Conservation (phyloP, 306 rosid genomes). For the Pueraria montana region DNA sequence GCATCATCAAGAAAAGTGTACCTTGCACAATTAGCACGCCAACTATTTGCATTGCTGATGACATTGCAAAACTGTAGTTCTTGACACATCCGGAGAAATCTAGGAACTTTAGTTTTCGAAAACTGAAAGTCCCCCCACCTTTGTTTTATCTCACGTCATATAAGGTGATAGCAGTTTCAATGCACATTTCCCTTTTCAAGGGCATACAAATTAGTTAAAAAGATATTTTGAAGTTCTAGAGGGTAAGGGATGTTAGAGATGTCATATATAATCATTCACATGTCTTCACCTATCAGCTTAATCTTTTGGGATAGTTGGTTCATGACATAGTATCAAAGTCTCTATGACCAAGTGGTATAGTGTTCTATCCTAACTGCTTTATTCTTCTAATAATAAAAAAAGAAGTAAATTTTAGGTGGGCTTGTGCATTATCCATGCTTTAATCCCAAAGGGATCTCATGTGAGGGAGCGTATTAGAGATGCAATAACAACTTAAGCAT, state of each 20-base stretch:
- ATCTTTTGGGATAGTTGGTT: neutral
- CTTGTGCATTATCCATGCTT: neutral
- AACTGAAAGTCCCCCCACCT: neutral
- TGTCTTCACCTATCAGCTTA: neutral
- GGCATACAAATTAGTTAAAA: conserved; percentile 4
- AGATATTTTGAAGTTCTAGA: conserved; percentile 24
- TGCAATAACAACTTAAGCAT: neutral
- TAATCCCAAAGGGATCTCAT: neutral
- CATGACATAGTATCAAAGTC: neutral
- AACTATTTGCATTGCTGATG: conserved; percentile 13
- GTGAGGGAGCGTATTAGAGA: neutral
- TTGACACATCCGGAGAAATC: conserved; percentile 27
- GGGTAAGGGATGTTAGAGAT: neutral
- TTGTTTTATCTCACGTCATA: conserved; percentile 10
- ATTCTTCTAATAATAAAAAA: neutral
- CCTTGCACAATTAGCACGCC: conserved; percentile 35
- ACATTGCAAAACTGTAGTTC: conserved; percentile 19
- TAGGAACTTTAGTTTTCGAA: conserved; percentile 25
- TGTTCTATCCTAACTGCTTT: neutral
- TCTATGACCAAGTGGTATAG: neutral
- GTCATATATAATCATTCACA: neutral
- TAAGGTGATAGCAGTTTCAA: conserved; percentile 27
- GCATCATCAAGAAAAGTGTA: conserved; percentile 23
- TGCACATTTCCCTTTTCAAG: conserved; percentile 20
- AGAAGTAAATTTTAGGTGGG: neutral